phyloP scores from a whole-genome alignment of 345 rosid genomes.

The Pugionium dolabratum region DNA sequence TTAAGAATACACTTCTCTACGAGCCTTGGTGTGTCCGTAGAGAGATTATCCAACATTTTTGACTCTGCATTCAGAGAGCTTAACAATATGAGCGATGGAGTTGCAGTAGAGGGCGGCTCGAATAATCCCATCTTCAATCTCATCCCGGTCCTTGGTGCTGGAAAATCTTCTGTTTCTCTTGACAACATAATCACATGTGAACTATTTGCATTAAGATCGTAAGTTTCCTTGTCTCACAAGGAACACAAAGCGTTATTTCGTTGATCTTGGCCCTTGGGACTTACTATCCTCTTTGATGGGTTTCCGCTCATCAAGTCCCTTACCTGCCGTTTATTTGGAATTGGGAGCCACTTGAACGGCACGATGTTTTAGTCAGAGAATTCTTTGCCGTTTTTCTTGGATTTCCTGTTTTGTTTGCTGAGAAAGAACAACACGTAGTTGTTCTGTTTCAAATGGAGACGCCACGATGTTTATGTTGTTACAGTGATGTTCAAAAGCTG shows the following conservation, averaged over 20 bases:
- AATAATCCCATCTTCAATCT: slow-evolving; percentile 55
- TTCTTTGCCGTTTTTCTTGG: background rate
- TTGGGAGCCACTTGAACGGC: slow-evolving; percentile 25
- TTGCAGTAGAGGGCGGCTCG: slow-evolving; percentile 28
- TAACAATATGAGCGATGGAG: slow-evolving; percentile 39
- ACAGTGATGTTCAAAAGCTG: background rate
- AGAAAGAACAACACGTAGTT: slow-evolving; percentile 36
- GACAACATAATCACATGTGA: slow-evolving; percentile 72
- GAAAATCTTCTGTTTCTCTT: slow-evolving; percentile 54
- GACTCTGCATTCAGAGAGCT: slow-evolving; percentile 53
- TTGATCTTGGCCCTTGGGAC: background rate
- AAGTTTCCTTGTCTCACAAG: slow-evolving; percentile 27
- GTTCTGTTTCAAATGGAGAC: slow-evolving; percentile 22
- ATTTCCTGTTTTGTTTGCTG: background rate
- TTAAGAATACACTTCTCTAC: slow-evolving; percentile 64
- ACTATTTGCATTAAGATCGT: slow-evolving; percentile 59
- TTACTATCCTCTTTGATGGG: slow-evolving; percentile 10
- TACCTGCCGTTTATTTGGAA: slow-evolving; percentile 20
- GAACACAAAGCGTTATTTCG: slow-evolving; percentile 8
- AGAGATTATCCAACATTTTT: slow-evolving; percentile 46
- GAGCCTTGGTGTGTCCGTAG: slow-evolving; percentile 45
- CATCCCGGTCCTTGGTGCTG: slow-evolving; percentile 69
- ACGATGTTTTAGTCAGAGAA: slow-evolving; percentile 20
- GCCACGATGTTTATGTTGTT: slow-evolving; percentile 16
- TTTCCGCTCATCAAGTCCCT: slow-evolving; percentile 1